Base-by-base conservation (phyloP, 2,329 filamentous ascomycete species). In the Penicillium sclerotigenum region DNA sequence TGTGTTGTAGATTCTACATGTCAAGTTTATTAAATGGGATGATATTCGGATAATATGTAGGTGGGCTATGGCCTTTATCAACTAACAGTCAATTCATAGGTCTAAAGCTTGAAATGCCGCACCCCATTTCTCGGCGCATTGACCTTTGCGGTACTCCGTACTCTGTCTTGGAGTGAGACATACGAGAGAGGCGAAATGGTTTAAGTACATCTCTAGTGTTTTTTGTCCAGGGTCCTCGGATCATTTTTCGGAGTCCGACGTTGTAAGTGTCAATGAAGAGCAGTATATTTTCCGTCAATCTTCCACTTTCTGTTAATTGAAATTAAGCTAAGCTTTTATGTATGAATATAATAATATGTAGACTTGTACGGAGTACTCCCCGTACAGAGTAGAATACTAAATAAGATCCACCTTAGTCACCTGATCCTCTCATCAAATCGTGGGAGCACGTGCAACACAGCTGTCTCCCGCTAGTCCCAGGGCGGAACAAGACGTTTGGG, bases 381-480 rank as follows among this genome's bases (percentile, higher is more conserved):
- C n/a, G 16, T 33, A 16, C 16, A 33, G 6, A 16, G 7, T 31
- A 1, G 16, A 42, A 41, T 16, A 41, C 13, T 22, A 22, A 33
- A 31, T 22, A 31, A 33, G 45, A 34, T 31, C 26, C 3, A 46
- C 11, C 11, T 16, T 47, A 48, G 58, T 57, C 53, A 61, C 36
- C 48, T 58, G 58, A 42, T 36, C 5, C 22, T 50, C 31, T 36
- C 45, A 62, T 56, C 61, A 59, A 60, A 64, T 59, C 38, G 33
- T 47, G 16, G 48, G 28, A 52, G 58, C 63, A 65, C 63, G 63
- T 65, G 63, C 52, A 36, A 52, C 18, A 42, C 46, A 62, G 57
- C 61, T 62, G 31, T 42, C 52, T 22, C 11, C 57, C 58, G 18
- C 61, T 63, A 64, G 47, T 37, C 63, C 61, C 16, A 50, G 49